Evolutionary conservation across 306 rosid genomes (phyloP).

Genomic region (Cucurbita argyrosperma): DNA sequence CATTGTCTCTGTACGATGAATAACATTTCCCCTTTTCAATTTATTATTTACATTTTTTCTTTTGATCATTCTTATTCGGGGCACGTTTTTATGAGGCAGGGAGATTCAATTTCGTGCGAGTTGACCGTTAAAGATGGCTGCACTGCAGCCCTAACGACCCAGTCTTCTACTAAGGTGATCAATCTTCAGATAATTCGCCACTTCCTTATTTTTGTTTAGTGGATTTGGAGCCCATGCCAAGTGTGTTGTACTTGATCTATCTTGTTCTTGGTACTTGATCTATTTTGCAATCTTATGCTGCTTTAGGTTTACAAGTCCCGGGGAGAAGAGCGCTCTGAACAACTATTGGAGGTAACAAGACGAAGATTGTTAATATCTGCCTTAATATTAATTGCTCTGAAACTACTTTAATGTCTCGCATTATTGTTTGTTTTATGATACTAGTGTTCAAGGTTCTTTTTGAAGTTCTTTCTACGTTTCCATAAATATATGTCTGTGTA

Average conservation of each 20-base stretch:
- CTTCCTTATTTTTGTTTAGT: background rate
- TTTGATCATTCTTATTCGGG: background rate
- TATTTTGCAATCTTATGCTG: background rate
- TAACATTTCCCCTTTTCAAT: background rate
- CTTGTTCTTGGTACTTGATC: background rate
- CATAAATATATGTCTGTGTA: background rate
- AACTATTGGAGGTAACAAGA: slow-evolving; percentile 42
- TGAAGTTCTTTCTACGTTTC: background rate
- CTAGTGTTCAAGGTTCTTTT: background rate
- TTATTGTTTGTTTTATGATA: background rate
- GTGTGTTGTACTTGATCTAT: background rate
- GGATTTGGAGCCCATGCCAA: background rate
- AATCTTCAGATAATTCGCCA: background rate
- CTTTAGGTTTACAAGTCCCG: slow-evolving; percentile 68
- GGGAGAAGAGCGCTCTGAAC: slow-evolving; percentile 55
- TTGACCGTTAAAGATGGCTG: slow-evolving; percentile 42
- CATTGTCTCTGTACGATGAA: slow-evolving; percentile 57
- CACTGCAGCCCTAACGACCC: slow-evolving; percentile 69
- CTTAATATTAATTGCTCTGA: background rate
- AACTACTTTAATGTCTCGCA: background rate
- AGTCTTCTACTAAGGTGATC: slow-evolving; percentile 80
- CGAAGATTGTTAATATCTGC: background rate
- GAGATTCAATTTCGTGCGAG: slow-evolving; percentile 57
- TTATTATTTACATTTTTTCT: background rate
- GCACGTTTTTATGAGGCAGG: slow-evolving; percentile 25